Evolutionary conservation across 2,329 filamentous ascomycete genomes (phyloP).

Genomic region (Zarea fungicola): DNA sequence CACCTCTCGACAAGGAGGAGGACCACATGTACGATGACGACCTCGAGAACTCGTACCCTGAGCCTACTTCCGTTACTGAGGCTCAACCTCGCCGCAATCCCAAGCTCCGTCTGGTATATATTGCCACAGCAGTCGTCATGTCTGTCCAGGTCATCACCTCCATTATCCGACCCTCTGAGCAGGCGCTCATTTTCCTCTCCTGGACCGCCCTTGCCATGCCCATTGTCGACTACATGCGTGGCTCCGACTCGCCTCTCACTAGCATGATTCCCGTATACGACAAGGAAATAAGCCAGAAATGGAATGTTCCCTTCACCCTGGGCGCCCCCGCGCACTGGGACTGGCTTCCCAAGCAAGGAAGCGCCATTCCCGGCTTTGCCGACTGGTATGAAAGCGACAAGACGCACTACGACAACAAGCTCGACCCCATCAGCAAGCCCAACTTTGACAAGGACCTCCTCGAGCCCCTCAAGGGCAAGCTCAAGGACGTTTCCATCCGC

Average conservation of each 20-base stretch:
- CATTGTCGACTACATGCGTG: conserved; percentile 28
- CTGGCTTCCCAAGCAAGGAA: conserved; percentile 23
- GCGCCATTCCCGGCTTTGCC: conserved; percentile 15
- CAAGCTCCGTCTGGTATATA: conserved; percentile 12
- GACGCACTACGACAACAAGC: conserved; percentile 29
- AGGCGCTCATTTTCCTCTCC: conserved; percentile 29
- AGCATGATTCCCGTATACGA: conserved; percentile 20
- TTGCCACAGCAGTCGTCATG: conserved; percentile 15
- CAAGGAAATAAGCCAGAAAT: conserved; percentile 17
- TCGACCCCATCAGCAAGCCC: conserved; percentile 36
- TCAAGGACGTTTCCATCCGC: conserved; percentile 31
- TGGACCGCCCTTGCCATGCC: conserved; percentile 30
- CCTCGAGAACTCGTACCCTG: conserved; percentile 1
- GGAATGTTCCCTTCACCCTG: conserved; percentile 24
- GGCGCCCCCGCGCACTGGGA: conserved; percentile 10
- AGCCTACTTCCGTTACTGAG: background rate
- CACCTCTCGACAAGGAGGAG: conserved; percentile 21
- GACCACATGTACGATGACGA: conserved; percentile 17
- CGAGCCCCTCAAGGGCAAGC: conserved; percentile 21
- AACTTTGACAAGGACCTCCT: conserved; percentile 32
- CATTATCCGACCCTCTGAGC: conserved; percentile 23
- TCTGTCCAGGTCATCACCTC: conserved; percentile 19
- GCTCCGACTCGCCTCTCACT: conserved; percentile 23
- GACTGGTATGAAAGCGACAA: conserved; percentile 23
- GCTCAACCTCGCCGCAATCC: background rate